A percentile compares a stretch with the other conserved stretches of the same genome.
These are phyloP conservation scores for Solanum chmielewskii DNA, from an alignment of 257 asterid species.

Conservation along the genomic window DNA sequence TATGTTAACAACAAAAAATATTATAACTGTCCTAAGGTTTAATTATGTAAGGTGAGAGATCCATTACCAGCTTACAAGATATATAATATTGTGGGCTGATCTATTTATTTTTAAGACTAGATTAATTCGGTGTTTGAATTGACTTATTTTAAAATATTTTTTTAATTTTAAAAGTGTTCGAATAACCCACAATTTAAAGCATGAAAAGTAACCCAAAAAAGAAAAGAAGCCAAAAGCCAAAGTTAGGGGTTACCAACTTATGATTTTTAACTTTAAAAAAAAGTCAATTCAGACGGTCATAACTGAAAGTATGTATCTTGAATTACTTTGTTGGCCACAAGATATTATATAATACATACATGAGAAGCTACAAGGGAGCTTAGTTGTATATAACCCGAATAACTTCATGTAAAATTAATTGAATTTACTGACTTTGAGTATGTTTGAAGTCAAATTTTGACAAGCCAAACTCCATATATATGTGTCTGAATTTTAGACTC, in stretches of 20 bases:
- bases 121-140: too few species aligned
- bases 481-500: neutral
- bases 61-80: neutral
- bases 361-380: neutral
- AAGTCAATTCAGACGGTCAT: neutral
- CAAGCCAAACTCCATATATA: neutral
- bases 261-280: too few species aligned
- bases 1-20: neutral
- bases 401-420: neutral
- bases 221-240: too few species aligned
- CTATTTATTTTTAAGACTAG: neutral
- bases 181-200: too few species aligned
- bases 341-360: too few species aligned
- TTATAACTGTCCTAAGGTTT: neutral
- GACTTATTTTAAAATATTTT: too few species aligned
- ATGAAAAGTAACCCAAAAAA: neutral
- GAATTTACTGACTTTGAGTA: neutral
- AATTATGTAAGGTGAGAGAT: neutral
- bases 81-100: neutral
- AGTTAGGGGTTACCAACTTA: neutral
- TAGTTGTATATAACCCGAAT: neutral
- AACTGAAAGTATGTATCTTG: neutral
- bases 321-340: neutral
- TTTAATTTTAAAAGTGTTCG: too few species aligned
- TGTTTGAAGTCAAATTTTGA: neutral